Evolutionary conservation across 208 protist genomes (phyloP).

Genomic region (Phytomonas francai): DNA sequence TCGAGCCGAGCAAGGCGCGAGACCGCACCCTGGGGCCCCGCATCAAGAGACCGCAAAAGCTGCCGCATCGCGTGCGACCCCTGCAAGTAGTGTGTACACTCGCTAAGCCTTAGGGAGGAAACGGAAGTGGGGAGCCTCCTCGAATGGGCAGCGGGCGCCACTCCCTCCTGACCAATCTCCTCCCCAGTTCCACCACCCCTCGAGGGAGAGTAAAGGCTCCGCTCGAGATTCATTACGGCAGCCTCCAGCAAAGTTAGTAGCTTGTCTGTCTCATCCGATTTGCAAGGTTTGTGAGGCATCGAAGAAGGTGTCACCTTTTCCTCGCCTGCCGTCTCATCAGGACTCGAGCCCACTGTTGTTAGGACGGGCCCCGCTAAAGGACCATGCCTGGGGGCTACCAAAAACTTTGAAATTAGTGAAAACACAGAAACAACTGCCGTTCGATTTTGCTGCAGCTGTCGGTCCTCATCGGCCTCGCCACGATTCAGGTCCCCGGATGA

Average conservation of each 20-base stretch:
- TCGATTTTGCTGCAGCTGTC: conserved; percentile 28
- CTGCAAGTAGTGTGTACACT: background rate
- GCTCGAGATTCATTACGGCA: background rate
- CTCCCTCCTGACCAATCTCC: background rate
- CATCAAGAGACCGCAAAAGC: background rate
- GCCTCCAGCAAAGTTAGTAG: background rate
- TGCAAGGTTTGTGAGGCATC: background rate
- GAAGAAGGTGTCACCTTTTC: background rate
- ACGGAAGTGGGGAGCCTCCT: background rate
- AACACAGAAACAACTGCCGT: conserved; percentile 54
- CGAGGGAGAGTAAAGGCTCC: background rate
- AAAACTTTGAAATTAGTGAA: conserved; percentile 36
- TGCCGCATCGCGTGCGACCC: background rate
- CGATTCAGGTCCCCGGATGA: background rate
- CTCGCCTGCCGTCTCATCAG: background rate
- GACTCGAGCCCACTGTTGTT: background rate
- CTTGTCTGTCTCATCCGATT: background rate
- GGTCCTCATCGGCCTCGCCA: background rate
- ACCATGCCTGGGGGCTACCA: conserved; percentile 3
- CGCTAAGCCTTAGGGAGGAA: background rate
- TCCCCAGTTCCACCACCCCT: background rate
- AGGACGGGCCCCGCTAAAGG: background rate
- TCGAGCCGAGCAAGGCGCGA: background rate
- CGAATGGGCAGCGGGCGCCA: background rate
- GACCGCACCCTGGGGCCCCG: background rate